Evolutionary conservation across 805 yeast species (phyloP).

Genomic region (Candida suzukii): DNA sequence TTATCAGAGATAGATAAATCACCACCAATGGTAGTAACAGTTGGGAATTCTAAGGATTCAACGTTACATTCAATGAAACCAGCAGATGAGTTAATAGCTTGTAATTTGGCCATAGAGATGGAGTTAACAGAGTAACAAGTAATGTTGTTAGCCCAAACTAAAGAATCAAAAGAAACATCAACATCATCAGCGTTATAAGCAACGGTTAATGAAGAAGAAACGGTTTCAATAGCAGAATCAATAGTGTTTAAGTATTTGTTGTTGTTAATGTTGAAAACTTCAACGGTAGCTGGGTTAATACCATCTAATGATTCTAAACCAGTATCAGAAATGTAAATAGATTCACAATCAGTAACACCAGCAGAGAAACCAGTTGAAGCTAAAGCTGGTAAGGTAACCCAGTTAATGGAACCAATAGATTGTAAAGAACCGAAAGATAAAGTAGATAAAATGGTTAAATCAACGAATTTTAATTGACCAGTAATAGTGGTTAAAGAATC

Average conservation of each 20-base stretch:
- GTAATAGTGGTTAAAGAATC: conserved; percentile 71
- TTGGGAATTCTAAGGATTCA: conserved; percentile 44
- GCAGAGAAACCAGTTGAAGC: conserved; percentile 55
- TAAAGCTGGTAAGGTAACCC: conserved; percentile 85
- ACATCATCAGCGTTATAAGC: conserved; percentile 81
- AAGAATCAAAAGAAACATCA: conserved; percentile 58
- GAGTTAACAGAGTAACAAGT: conserved; percentile 76
- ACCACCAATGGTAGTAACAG: conserved; percentile 64
- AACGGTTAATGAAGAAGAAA: conserved; percentile 68
- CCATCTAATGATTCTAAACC: conserved; percentile 63
- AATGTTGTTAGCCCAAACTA: conserved; percentile 83
- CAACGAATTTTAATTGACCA: conserved; percentile 55
- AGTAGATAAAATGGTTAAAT: conserved; percentile 58
- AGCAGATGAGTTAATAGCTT: conserved; percentile 71
- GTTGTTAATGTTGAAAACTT: conserved; percentile 81
- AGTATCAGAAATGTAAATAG: conserved; percentile 68
- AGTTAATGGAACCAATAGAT: conserved; percentile 74
- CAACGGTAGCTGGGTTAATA: conserved; percentile 39
- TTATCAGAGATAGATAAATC: conserved; percentile 72
- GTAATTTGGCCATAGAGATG: conserved; percentile 61
- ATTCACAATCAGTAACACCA: conserved; percentile 68
- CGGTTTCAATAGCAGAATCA: conserved; percentile 65
- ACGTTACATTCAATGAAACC: conserved; percentile 73
- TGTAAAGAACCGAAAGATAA: conserved; percentile 73
- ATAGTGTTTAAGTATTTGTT: conserved; percentile 70